phyloP scores from a whole-genome alignment of 768 basidiomycete species.

The Sarcodon aspratus region DNA sequence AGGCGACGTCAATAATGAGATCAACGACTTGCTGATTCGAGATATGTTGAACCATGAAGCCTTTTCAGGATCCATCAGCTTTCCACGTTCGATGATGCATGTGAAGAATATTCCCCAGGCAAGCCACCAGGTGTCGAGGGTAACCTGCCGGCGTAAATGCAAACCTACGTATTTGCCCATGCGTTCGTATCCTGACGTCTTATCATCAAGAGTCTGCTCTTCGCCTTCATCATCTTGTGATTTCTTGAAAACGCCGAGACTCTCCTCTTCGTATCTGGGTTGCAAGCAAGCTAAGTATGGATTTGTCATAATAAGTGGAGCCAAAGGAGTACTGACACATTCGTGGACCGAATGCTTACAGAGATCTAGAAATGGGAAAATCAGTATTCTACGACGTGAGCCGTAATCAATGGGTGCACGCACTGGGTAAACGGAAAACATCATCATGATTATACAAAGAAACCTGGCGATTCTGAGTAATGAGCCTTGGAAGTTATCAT shows the following conservation, averaged over 20 bases:
- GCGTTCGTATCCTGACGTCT: constrained; percentile 27
- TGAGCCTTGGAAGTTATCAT: constrained; percentile 9
- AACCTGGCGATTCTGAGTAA: constrained; percentile 23
- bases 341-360: constrained; percentile 55
- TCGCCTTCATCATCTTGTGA: constrained; percentile 38
- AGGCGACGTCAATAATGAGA: not conserved
- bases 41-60: constrained; percentile 52
- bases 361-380: constrained; percentile 25
- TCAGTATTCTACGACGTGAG: not conserved
- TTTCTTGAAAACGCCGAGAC: constrained; percentile 54
- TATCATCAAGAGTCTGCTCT: constrained; percentile 28
- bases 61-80: constrained; percentile 40
- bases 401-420: constrained; percentile 3
- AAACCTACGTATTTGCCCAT: constrained; percentile 34
- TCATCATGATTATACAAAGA: constrained; percentile 74
- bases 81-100: constrained; percentile 56
- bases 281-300: not conserved
- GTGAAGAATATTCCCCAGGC: constrained; percentile 59
- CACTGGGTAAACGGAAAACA: constrained; percentile 36
- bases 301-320: not conserved
- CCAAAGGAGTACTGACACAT: constrained; percentile 30
- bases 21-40: constrained; percentile 17
- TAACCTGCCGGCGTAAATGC: constrained; percentile 57
- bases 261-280: constrained; percentile 54
- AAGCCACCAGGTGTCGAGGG: constrained; percentile 75